Evolutionary conservation across 345 rosid species (phyloP).

Genomic region (Barbarea vulgaris): DNA sequence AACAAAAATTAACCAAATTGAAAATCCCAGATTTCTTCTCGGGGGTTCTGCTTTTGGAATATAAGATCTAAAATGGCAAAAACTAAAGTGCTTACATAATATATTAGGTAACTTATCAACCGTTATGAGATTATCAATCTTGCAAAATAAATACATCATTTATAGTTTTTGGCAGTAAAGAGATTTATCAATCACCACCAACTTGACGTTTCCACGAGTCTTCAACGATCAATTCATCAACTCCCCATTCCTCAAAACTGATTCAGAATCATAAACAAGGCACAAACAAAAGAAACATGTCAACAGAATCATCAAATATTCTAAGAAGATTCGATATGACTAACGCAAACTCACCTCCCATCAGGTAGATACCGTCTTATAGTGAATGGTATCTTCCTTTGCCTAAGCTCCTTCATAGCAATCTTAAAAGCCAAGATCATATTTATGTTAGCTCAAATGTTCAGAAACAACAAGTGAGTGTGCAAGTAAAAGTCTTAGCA

Average conservation of each 20-base stretch:
- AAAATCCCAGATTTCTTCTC: too few species aligned
- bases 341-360: conserved; percentile 63
- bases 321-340: background rate
- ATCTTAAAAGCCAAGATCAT: conserved; percentile 49
- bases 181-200: conserved; percentile 63
- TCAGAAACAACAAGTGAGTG: background rate
- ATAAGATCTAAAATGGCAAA: too few species aligned
- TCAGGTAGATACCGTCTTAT: conserved; percentile 77
- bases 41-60: too few species aligned
- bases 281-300: background rate
- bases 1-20: too few species aligned
- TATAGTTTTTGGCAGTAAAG: background rate
- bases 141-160: background rate
- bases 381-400: conserved; percentile 85
- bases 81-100: too few species aligned
- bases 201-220: conserved; percentile 98
- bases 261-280: background rate
- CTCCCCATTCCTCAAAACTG: conserved; percentile 91
- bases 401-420: conserved; percentile 90
- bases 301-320: background rate
- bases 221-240: conserved; percentile 84
- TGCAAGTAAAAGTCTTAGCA: conserved; percentile 11
- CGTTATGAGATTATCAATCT: background rate
- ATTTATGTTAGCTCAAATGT: conserved; percentile 4
- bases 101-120: background rate